These are phyloP conservation scores for Bryoerythrophyllum caledonicum DNA, from an alignment of 225 moss, liverwort and hornwort genomes.

Conservation along the genomic window DNA sequence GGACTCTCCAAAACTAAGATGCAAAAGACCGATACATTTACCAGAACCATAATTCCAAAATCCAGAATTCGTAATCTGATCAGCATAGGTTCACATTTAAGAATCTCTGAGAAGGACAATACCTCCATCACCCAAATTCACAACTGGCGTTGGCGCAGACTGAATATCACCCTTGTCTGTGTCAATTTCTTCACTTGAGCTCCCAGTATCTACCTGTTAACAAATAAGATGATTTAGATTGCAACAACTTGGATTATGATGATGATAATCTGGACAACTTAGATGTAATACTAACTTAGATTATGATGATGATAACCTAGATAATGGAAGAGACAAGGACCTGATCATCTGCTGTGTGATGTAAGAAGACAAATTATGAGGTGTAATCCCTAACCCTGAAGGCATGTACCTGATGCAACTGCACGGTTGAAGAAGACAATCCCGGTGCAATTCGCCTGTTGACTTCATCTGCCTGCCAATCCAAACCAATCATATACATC, in stretches of 20 bases:
- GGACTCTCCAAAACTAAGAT: constrained; percentile 16
- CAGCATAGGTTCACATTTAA: too few species aligned
- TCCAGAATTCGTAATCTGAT: background rate
- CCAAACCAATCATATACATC: constrained; percentile 4
- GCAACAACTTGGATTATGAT: background rate
- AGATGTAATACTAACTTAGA: too few species aligned
- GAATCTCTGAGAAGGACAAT: background rate
- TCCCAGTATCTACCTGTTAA: constrained; percentile 47
- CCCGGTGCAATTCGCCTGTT: constrained; percentile 35
- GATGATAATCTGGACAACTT: too few species aligned
- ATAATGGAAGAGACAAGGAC: background rate
- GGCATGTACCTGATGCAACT: constrained; percentile 44
- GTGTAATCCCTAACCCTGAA: background rate
- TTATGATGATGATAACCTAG: too few species aligned
- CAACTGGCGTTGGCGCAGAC: constrained; percentile 24
- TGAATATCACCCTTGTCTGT: constrained; percentile 26
- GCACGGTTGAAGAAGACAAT: constrained; percentile 37
- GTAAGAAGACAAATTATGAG: background rate
- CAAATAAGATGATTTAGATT: background rate
- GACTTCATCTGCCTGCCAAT: constrained; percentile 53
- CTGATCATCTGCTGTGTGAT: background rate
- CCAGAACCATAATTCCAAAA: constrained; percentile 8
- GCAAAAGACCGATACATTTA: background rate
- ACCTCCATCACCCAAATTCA: constrained; percentile 43
- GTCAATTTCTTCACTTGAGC: constrained; percentile 44